Evolutionary conservation across 352 stramenopile species (phyloP).

Genomic region (Globisporangium spinosum): DNA sequence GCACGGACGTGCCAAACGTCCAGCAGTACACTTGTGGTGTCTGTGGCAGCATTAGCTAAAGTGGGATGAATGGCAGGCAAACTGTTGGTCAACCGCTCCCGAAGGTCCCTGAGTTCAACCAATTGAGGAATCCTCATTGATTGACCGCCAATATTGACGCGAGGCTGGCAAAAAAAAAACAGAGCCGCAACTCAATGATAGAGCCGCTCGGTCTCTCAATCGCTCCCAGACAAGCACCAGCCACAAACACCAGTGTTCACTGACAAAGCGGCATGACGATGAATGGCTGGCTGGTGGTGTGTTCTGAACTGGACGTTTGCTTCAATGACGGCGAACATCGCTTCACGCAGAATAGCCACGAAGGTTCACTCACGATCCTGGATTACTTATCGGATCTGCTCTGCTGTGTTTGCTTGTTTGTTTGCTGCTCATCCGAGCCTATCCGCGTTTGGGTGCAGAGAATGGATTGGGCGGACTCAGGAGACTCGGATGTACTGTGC

Average conservation of each 20-base stretch:
- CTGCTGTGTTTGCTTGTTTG: background rate
- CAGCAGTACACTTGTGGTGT: background rate
- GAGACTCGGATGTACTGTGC: background rate
- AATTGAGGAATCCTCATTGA: background rate
- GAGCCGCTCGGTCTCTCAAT: background rate
- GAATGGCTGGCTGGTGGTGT: background rate
- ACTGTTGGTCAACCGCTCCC: background rate
- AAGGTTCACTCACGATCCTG: background rate
- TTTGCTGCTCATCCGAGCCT: background rate
- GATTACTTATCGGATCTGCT: background rate
- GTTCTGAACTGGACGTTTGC: background rate
- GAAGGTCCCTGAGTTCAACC: background rate
- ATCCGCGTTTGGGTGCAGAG: background rate
- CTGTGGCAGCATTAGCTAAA: slow-evolving; percentile 7
- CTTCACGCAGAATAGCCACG: background rate
- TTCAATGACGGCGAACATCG: background rate
- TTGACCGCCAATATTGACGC: no score
- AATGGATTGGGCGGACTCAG: background rate
- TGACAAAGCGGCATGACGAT: background rate
- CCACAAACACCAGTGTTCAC: background rate
- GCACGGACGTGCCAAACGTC: background rate
- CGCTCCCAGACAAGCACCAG: background rate
- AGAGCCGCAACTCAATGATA: background rate
- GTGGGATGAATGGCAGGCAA: background rate
- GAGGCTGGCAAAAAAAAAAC: background rate